A percentile compares a stretch with the other conserved stretches of the same genome.
phyloP scores from a whole-genome alignment of 768 basidiomycete genomes.

The Calocera cornea region DNA sequence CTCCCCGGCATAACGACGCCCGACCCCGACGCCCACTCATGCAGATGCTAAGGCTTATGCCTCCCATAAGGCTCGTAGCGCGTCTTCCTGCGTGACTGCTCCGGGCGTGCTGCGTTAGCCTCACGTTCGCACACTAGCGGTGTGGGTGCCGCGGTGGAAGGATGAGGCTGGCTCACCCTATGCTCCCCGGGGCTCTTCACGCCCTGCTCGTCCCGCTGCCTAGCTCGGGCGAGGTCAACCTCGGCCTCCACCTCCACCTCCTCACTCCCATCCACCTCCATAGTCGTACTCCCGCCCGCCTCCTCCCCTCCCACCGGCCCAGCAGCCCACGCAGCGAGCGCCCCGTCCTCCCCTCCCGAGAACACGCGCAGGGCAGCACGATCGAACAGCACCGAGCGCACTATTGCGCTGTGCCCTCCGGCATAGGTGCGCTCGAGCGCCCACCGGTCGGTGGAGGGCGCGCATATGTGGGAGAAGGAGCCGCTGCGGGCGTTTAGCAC shows the following conservation, averaged over 20 bases:
- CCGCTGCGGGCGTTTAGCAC: constrained; percentile 8
- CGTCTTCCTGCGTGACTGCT: not conserved
- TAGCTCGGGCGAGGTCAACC: no score
- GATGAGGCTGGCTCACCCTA: not conserved
- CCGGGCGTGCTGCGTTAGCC: no score
- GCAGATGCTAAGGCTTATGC: no score
- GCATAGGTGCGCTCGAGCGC: constrained; percentile 10
- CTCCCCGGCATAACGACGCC: no score
- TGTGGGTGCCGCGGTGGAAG: no score
- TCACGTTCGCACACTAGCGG: no score
- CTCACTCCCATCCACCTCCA: not conserved
- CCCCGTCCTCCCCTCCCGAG: constrained; percentile 18
- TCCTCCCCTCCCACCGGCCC: not conserved
- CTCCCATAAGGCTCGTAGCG: not conserved
- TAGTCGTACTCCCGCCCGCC: no score
- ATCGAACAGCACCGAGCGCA: constrained; percentile 16
- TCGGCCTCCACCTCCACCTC: not conserved
- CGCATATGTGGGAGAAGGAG: constrained; percentile 12
- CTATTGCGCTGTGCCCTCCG: constrained; percentile 16
- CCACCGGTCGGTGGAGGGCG: constrained; percentile 4
- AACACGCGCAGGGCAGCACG: constrained; percentile 11
- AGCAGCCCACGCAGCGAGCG: constrained; percentile 8
- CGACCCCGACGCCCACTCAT: no score
- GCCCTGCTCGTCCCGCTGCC: not conserved
- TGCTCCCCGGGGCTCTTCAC: not conserved